These are phyloP conservation scores for Aegilops bicornis DNA, from an alignment of 176 grass and related monocot genomes.

Conservation along the genomic window DNA sequence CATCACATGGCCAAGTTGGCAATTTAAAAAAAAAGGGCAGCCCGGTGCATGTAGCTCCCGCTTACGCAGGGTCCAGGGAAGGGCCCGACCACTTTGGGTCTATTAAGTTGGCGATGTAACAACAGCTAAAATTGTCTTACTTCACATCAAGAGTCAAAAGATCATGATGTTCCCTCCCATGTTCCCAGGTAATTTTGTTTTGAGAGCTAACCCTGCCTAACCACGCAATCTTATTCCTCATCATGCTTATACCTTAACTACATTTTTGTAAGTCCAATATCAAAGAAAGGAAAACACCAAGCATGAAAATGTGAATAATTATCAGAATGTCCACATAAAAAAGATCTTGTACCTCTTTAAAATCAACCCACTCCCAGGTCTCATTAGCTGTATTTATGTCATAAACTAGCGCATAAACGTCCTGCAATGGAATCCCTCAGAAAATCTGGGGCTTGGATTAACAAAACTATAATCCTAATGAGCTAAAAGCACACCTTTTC, in stretches of 20 bases:
- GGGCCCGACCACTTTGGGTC: too few species aligned
- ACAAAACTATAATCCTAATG: constrained; percentile 27
- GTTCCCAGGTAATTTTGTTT: neutral
- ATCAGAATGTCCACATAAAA: constrained; percentile 9
- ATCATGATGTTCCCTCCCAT: neutral
- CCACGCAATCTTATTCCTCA: neutral
- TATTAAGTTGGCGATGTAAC: neutral
- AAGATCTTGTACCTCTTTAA: constrained; percentile 66
- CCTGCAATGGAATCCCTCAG: constrained; percentile 53
- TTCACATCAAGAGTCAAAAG: constrained; percentile 6
- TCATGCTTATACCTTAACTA: neutral
- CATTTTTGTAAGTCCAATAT: neutral
- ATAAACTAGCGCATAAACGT: constrained; percentile 69
- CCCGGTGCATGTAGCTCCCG: too few species aligned
- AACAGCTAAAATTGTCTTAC: neutral
- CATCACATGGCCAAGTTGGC: neutral
- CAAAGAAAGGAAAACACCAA: neutral
- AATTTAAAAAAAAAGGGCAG: neutral
- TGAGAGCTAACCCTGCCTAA: neutral
- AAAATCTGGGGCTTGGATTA: constrained; percentile 29
- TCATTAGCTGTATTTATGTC: constrained; percentile 83
- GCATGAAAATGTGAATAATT: neutral
- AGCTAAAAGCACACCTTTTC: constrained; percentile 53
- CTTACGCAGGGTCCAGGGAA: too few species aligned
- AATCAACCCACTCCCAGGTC: constrained; percentile 82